Evolutionary conservation across 805 yeast genomes (phyloP).

Genomic region (Lipomyces mesembrius): DNA sequence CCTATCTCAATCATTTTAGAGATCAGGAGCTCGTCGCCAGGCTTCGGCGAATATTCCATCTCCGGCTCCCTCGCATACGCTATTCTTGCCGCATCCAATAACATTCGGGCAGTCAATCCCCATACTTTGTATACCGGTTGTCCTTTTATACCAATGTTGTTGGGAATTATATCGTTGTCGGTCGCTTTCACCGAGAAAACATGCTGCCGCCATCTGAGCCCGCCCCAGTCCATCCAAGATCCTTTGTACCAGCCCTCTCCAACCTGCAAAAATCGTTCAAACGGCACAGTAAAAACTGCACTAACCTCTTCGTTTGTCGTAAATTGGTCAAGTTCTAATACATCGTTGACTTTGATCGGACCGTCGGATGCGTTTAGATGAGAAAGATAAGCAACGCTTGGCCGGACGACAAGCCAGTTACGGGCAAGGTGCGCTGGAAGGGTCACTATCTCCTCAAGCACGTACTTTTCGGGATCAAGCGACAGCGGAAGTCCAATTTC

Average conservation of each 20-base stretch:
- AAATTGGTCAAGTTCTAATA: conserved; percentile 19
- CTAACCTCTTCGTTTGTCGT: conserved; percentile 43
- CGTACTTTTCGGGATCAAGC: conserved; percentile 54
- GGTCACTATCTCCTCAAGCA: conserved; percentile 61
- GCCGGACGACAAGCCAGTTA: conserved; percentile 81
- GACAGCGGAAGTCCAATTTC: conserved; percentile 68
- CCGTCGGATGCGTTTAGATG: conserved; percentile 16
- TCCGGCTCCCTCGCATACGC: conserved; percentile 45
- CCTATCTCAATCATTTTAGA: conserved; percentile 25
- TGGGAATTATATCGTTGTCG: conserved; percentile 12
- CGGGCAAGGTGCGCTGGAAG: conserved; percentile 83
- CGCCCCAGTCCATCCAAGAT: conserved; percentile 45
- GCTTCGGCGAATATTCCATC: conserved; percentile 39
- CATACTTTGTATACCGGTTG: conserved; percentile 45
- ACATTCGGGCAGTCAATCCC: conserved; percentile 52
- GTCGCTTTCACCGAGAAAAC: conserved; percentile 40
- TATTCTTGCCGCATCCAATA: conserved; percentile 48
- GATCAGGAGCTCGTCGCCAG: conserved; percentile 37
- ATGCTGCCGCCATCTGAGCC: conserved; percentile 45
- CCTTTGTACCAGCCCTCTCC: conserved; percentile 39
- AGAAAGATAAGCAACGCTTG: conserved; percentile 53
- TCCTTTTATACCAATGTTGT: background rate
- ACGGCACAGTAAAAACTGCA: conserved; percentile 39
- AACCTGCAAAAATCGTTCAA: conserved; percentile 24
- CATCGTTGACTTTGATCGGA: conserved; percentile 20